A percentile compares a stretch with the other conserved stretches of the same genome.
Conservation (phyloP, 1,284 basidiomycete genomes). For the Tilletiopsis washingtonensis region DNA sequence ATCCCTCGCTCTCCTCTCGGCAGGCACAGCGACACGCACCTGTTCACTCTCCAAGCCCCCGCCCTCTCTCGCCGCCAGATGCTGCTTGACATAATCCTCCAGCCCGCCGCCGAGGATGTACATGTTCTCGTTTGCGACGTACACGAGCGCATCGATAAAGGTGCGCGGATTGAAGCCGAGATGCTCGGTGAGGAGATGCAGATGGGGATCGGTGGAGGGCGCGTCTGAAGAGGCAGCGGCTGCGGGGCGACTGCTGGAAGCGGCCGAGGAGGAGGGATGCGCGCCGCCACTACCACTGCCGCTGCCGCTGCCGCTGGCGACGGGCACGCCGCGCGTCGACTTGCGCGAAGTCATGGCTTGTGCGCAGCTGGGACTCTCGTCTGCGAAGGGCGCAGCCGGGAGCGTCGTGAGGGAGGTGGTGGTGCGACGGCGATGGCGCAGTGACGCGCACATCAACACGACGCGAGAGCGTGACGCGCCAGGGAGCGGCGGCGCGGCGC, state of each 20-base stretch:
- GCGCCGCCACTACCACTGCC: too few relatives aligned
- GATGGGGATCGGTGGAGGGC: conserved; percentile 23
- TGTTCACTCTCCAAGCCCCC: conserved; percentile 33
- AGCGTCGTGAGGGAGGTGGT: too few relatives aligned
- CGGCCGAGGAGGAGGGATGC: neutral
- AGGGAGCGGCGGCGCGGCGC: too few relatives aligned
- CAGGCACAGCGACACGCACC: conserved; percentile 2
- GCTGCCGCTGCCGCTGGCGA: too few relatives aligned
- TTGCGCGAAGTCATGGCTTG: too few relatives aligned
- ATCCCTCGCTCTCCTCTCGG: neutral
- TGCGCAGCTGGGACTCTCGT: too few relatives aligned
- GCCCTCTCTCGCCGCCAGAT: conserved; percentile 15
- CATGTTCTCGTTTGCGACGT: conserved; percentile 41
- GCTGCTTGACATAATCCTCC: conserved; percentile 20
- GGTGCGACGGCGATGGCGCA: too few relatives aligned
- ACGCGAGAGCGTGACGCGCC: too few relatives aligned
- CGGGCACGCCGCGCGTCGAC: too few relatives aligned
- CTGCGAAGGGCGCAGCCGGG: too few relatives aligned
- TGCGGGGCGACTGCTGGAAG: too few relatives aligned
- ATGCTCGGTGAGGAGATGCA: conserved; percentile 42
- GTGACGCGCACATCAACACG: too few relatives aligned
- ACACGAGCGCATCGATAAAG: conserved; percentile 40
- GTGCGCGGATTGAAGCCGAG: conserved; percentile 43
- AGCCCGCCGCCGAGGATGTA: conserved; percentile 34
- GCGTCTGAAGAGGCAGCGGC: conserved; percentile 1